phyloP scores from a whole-genome alignment of 2,329 filamentous ascomycete genomes.

The Aquanectria penicillioides region DNA sequence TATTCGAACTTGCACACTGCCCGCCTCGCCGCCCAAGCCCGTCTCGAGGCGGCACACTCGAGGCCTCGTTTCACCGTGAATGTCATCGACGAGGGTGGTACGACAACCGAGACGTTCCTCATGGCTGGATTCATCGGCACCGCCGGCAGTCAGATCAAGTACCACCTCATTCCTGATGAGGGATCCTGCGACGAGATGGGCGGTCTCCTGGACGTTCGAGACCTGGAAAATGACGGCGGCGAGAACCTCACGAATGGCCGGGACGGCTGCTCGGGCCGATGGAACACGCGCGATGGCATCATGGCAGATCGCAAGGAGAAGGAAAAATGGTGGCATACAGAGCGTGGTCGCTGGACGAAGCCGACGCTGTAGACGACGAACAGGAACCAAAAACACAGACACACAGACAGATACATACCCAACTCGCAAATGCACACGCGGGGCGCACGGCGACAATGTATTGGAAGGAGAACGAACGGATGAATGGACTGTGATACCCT shows the following conservation, averaged over 20 bases:
- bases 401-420: not conserved
- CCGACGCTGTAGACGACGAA: conserved; percentile 33
- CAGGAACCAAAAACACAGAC: not conserved
- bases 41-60: conserved; percentile 67
- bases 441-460: no score
- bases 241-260: conserved; percentile 52
- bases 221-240: conserved; percentile 59
- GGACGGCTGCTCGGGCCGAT: conserved; percentile 58
- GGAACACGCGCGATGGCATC: conserved; percentile 53
- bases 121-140: conserved; percentile 72
- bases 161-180: conserved; percentile 67
- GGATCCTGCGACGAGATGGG: conserved; percentile 67
- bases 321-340: conserved; percentile 62
- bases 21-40: conserved; percentile 71
- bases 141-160: conserved; percentile 66
- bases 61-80: conserved; percentile 67
- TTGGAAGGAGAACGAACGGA: no score
- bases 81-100: conserved; percentile 64
- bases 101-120: conserved; percentile 60
- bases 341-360: conserved; percentile 56
- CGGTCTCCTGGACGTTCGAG: conserved; percentile 62
- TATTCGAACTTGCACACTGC: conserved; percentile 60
- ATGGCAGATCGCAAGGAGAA: conserved; percentile 58
- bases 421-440: no score
- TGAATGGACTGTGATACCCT: no score